Base-by-base conservation (phyloP, 1,139 yeast genomes). In the Eremothecium coryli region DNA sequence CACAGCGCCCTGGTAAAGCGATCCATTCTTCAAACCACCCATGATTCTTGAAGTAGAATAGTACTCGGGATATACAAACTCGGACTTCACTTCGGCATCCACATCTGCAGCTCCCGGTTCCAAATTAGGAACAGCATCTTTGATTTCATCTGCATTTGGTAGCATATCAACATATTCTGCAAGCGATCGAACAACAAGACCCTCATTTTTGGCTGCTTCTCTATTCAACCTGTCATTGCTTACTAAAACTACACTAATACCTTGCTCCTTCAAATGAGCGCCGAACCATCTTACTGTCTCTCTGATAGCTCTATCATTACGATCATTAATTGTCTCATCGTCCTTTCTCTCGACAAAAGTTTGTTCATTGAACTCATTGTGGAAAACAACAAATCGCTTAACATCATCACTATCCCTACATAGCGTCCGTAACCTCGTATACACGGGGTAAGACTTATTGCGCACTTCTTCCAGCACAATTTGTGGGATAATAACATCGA, bases 381-480 rank as follows among this genome's bases (percentile, higher is more conserved):
- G 97, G 59, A 82, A 90, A 3, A 90, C 93, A 29, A 82, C 73
- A 53, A 88, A 85, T 42, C 97, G 66, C 58, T 90, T 93, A 31
- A 75, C 84, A 33, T 77, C 76, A 33, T 77, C 76, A 24, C 56
- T 50, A 31, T 56, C 60, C 27, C 57, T 48, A 12, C 85, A 77
- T 29, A 93, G 64, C 4, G 82, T 73, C 49, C 97, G 70, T 35
- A 90, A 61, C 52, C 98, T 70, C 49, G 82, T 79, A 54, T 88
- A 93, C 18, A 88, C 78, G 2, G 98, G 96, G 50, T 78, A 73
- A 29, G 95, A 82, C 51, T 82, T 69, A 55, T 85, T 86, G 44
- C 86, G 73, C 13, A 88, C 95, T 58, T 93, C 97, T 49, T 93
- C 97, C 29, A 93, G 66, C 1, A 85, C 97, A 2, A 94, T 81